These are phyloP conservation scores for Chrysanthemum seticuspe DNA, from an alignment of 129 eudicot species.

Conservation along the genomic window DNA sequence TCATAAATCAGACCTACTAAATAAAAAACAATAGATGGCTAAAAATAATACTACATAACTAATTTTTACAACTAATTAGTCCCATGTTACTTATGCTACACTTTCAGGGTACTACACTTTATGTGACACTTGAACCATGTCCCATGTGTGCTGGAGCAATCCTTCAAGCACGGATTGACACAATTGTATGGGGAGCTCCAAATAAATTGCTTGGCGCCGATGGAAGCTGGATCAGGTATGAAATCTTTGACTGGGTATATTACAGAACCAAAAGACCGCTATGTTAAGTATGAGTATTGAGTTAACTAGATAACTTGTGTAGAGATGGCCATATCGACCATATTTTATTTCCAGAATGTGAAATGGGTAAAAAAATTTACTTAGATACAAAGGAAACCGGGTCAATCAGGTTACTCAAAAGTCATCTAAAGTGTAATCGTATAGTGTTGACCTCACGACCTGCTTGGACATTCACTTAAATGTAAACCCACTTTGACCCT, in stretches of 20 bases:
- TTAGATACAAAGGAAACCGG: too few species aligned
- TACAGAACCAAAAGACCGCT: background rate
- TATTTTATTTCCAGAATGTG: too few species aligned
- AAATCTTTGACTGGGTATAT: constrained; percentile 5
- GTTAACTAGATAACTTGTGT: background rate
- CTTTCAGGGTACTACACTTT: constrained; percentile 78
- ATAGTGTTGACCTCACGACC: too few species aligned
- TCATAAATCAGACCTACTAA: background rate
- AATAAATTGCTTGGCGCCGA: constrained; percentile 99
- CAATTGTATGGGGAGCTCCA: constrained; percentile 99
- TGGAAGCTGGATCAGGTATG: constrained; percentile 98
- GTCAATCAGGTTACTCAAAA: too few species aligned
- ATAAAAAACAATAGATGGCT: background rate
- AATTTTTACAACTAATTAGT: background rate
- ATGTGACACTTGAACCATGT: constrained; percentile 97
- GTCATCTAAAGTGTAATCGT: too few species aligned
- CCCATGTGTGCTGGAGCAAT: constrained; percentile 99
- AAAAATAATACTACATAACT: background rate
- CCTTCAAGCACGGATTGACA: constrained; percentile 84
- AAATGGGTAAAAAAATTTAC: too few species aligned
- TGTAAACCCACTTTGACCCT: too few species aligned
- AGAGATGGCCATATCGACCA: background rate
- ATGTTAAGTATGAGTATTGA: background rate
- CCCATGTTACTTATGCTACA: background rate
- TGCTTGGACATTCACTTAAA: too few species aligned